A percentile compares a stretch with the other conserved stretches of the same genome.
These are phyloP conservation scores for Uronychia setigera DNA, from an alignment of 73 alveolate genomes.

Conservation along the genomic window DNA sequence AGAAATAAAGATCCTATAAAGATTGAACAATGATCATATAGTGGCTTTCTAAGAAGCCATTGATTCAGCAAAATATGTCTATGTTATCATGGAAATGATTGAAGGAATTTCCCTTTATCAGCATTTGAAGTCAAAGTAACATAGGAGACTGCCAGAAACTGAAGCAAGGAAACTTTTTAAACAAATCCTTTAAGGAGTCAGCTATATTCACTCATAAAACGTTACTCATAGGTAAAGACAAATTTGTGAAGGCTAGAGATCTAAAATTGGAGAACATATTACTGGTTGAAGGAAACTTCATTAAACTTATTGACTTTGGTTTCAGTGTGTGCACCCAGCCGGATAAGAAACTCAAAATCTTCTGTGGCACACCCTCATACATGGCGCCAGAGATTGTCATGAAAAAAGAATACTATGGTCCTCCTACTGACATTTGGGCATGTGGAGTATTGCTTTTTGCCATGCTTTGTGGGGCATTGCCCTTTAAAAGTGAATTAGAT, in stretches of 20 bases:
- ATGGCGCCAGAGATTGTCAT: slow-evolving; percentile 69
- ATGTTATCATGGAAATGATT: slow-evolving; percentile 61
- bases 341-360: slow-evolving; percentile 34
- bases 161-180: slow-evolving; percentile 6
- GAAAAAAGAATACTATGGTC: slow-evolving; percentile 58
- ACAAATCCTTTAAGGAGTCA: slow-evolving; percentile 27
- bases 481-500: slow-evolving; percentile 19
- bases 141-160: background rate
- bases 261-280: slow-evolving; percentile 80
- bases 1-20: slow-evolving; percentile 58
- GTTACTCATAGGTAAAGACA: slow-evolving; percentile 68
- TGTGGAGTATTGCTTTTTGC: slow-evolving; percentile 58
- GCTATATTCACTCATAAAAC: slow-evolving; percentile 73
- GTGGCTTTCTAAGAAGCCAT: slow-evolving; percentile 58
- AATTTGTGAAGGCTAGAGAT: slow-evolving; percentile 38
- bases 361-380: slow-evolving; percentile 70
- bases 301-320: slow-evolving; percentile 66
- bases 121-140: slow-evolving; percentile 5
- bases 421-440: slow-evolving; percentile 70
- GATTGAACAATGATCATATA: slow-evolving; percentile 56
- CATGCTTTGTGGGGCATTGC: slow-evolving; percentile 61
- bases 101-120: slow-evolving; percentile 46
- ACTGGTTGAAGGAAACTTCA: slow-evolving; percentile 9
- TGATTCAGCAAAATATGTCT: slow-evolving; percentile 47
- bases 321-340: slow-evolving; percentile 37